Conservation (phyloP, 2,329 filamentous ascomycete genomes). For the Arthroderma sp. region DNA sequence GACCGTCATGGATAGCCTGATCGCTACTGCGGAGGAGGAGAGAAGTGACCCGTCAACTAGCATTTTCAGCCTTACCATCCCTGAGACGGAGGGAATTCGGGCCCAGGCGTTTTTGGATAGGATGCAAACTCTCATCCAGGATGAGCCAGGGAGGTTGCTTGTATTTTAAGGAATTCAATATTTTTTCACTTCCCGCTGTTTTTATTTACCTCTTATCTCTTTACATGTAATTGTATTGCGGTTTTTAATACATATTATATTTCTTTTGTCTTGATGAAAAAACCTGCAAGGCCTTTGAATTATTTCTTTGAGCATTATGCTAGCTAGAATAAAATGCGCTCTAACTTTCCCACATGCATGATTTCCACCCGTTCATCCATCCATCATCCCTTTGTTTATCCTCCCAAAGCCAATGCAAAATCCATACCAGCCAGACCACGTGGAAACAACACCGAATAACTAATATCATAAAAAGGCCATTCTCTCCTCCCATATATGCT, state of each 20-base stretch:
- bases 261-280: neutral
- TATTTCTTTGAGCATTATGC: too few species aligned
- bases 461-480: too few species aligned
- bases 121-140: conserved; percentile 70
- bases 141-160: conserved; percentile 63
- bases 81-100: conserved; percentile 65
- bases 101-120: conserved; percentile 72
- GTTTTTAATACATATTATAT: conserved; percentile 1
- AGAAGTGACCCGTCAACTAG: conserved; percentile 36
- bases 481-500: too few species aligned
- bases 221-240: neutral
- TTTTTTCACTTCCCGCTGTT: too few species aligned
- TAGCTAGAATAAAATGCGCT: too few species aligned
- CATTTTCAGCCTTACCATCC: conserved; percentile 69
- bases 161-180: conserved; percentile 15
- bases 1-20: conserved; percentile 10
- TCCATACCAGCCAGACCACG: too few species aligned
- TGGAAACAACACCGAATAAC: too few species aligned
- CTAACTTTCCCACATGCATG: too few species aligned
- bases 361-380: too few species aligned
- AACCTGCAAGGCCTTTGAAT: too few species aligned
- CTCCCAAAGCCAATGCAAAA: too few species aligned
- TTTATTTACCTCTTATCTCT: neutral
- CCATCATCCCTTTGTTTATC: too few species aligned
- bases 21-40: conserved; percentile 14